A percentile compares a stretch with the other conserved stretches of the same genome.
Evolutionary conservation across 352 stramenopile genomes (phyloP).

Genomic region (Pythium rhizo-oryzae): DNA sequence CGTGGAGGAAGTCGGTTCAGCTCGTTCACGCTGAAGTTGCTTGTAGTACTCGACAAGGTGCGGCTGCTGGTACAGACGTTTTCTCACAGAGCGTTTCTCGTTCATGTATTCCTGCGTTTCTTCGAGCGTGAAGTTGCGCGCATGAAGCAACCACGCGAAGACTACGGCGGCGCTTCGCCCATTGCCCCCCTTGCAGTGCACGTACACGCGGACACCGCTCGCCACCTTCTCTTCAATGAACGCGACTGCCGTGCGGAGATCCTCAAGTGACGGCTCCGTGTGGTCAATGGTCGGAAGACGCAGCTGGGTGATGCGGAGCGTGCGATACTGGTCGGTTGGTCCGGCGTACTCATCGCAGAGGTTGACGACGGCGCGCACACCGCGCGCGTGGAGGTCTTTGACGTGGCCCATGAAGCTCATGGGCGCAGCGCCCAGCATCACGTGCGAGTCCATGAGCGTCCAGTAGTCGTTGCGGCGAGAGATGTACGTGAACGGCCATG

Average conservation of each 20-base stretch:
- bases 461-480: constrained; percentile 89
- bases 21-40: constrained; percentile 38
- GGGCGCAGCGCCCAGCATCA: constrained; percentile 91
- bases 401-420: constrained; percentile 91
- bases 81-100: constrained; percentile 89
- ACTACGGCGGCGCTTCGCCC: constrained; percentile 92
- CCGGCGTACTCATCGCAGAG: constrained; percentile 96
- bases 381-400: constrained; percentile 69
- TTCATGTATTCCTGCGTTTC: constrained; percentile 90
- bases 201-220: constrained; percentile 91
- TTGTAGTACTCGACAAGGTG: constrained; percentile 83
- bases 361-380: constrained; percentile 93
- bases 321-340: constrained; percentile 85
- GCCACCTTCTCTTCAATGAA: constrained; percentile 91
- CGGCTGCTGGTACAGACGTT: constrained; percentile 86
- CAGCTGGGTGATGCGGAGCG: constrained; percentile 89
- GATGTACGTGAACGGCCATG: constrained; percentile 91
- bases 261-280: constrained; percentile 70
- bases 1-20: not conserved
- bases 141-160: constrained; percentile 90
- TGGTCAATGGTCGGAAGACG: constrained; percentile 91
- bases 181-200: constrained; percentile 96
- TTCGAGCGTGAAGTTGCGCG: constrained; percentile 68
- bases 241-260: constrained; percentile 73
- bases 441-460: constrained; percentile 91